Evolutionary conservation across 805 yeast species (phyloP), one percentile per base, ranked within the genome.

Genomic region (Metschnikowia drakensbergensis): DNA sequence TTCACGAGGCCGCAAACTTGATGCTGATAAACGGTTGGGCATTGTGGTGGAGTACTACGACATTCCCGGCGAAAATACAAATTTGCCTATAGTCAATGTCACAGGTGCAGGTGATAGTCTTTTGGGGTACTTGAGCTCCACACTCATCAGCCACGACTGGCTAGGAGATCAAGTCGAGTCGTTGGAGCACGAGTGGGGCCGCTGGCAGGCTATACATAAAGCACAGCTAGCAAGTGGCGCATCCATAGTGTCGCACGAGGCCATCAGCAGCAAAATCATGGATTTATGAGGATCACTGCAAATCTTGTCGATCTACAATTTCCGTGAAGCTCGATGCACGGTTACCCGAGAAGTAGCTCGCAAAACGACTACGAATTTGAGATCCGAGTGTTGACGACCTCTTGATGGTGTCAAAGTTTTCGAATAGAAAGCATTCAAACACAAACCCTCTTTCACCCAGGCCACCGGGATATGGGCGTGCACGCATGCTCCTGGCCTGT

Each of bases 31-130:
- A 34, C 58, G 56, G 11, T 49, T 75, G 44, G 89, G 89, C 3
- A 72, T 85, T 4, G 68, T 81, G 6, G 68, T 88, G 22, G 87
- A 86, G 57, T 84, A 86, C 60, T 84, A 76, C 61, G 75, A 79
- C 0, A 66, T 76, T 3, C 71, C 77, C 0, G 13, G 40, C 26
- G 67, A 64, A 50, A 66, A 64, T 37, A 48, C 54, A 23, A 45
- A 58, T 23, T 60, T 69, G 3, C 59, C 63, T 0, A 74, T 85
- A 9, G 66, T 65, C 28, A 87, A 83, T 55, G 96, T 86, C 30
- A 88, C 92, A 7, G 97, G 96, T 2, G 96, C 96, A 0, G 97
- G 96, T 8, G 96, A 89, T 64, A 76, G 94, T 0, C 71, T 89
- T 37, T 75, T 82, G 28, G 96, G 96, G 0, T 80, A 75, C 27